Percentiles rank a stretch among this genome's conserved stretches.
Conservation (phyloP, 805 yeast genomes). For the Teunomyces funiuensis region DNA sequence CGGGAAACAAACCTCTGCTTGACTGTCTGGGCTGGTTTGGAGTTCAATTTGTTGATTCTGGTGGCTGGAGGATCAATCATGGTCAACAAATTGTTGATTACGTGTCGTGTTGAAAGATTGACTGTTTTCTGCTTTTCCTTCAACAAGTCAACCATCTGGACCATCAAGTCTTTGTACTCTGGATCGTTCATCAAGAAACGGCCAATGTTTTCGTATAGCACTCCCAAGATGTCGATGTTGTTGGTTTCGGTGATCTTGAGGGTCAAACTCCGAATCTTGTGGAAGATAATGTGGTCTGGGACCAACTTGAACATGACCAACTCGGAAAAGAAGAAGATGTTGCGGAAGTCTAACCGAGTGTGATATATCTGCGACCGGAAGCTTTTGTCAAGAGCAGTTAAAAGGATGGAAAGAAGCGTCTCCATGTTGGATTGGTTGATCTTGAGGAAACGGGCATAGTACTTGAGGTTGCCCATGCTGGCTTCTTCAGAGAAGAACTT, state of each 20-base stretch:
- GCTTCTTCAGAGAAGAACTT: slow-evolving; percentile 53
- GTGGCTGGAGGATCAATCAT: slow-evolving; percentile 56
- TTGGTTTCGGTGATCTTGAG: slow-evolving; percentile 49
- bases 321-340: slow-evolving; percentile 67
- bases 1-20: slow-evolving; percentile 36
- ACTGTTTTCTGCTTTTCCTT: slow-evolving; percentile 49
- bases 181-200: slow-evolving; percentile 56
- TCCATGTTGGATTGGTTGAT: slow-evolving; percentile 50
- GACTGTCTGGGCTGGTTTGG: slow-evolving; percentile 25
- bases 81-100: slow-evolving; percentile 56
- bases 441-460: slow-evolving; percentile 70
- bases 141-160: slow-evolving; percentile 59
- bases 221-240: slow-evolving; percentile 66
- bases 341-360: slow-evolving; percentile 53
- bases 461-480: slow-evolving; percentile 45
- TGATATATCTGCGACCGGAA: slow-evolving; percentile 58
- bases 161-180: slow-evolving; percentile 59
- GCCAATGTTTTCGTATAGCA: slow-evolving; percentile 76
- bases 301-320: slow-evolving; percentile 73
- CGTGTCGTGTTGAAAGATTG: slow-evolving; percentile 51
- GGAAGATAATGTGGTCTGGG: slow-evolving; percentile 70
- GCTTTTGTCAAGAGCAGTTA: slow-evolving; percentile 55
- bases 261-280: slow-evolving; percentile 64
- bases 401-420: slow-evolving; percentile 52
- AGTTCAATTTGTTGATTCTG: slow-evolving; percentile 21